Conservation (phyloP, 2,329 filamentous ascomycete genomes). For the Colletotrichum tropicicola region DNA sequence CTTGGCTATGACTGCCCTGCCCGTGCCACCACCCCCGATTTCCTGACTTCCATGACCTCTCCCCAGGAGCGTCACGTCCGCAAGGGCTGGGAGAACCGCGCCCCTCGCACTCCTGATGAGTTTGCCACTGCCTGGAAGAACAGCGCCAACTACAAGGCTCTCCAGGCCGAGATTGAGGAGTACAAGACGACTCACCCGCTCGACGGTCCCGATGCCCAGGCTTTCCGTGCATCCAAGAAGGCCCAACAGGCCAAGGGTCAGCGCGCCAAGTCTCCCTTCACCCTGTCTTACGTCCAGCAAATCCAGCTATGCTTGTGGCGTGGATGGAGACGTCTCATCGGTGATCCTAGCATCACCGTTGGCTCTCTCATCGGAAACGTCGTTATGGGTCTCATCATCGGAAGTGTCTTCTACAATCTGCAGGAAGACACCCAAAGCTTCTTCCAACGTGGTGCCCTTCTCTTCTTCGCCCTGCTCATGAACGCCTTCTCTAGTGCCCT, state of each 20-base stretch:
- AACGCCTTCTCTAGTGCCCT: slow-evolving; percentile 85
- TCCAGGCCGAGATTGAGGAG: slow-evolving; percentile 63
- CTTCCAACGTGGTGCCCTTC: slow-evolving; percentile 79
- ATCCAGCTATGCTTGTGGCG: slow-evolving; percentile 82
- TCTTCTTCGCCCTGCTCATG: slow-evolving; percentile 90
- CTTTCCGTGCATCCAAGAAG: slow-evolving; percentile 63
- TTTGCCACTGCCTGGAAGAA: slow-evolving; percentile 68
- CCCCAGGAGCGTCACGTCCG: slow-evolving; percentile 64
- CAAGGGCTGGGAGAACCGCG: slow-evolving; percentile 63
- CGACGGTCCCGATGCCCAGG: slow-evolving; percentile 63
- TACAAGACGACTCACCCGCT: slow-evolving; percentile 64
- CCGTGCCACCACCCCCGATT: slow-evolving; percentile 76
- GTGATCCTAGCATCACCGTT: slow-evolving; percentile 79
- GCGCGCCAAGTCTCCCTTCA: slow-evolving; percentile 81
- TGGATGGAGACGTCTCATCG: slow-evolving; percentile 79
- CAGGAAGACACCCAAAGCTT: slow-evolving; percentile 73
- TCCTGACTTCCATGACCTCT: slow-evolving; percentile 76
- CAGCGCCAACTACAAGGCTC: slow-evolving; percentile 58
- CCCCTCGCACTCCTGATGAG: slow-evolving; percentile 68
- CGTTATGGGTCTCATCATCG: slow-evolving; percentile 79
- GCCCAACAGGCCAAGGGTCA: slow-evolving; percentile 65
- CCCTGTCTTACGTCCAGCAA: slow-evolving; percentile 80
- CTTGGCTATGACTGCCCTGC: slow-evolving; percentile 74
- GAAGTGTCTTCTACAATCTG: slow-evolving; percentile 84
- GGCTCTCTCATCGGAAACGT: slow-evolving; percentile 77